These are phyloP conservation scores for Protomyces inouyei DNA, from an alignment of 1,139 yeast species.

Conservation along the genomic window DNA sequence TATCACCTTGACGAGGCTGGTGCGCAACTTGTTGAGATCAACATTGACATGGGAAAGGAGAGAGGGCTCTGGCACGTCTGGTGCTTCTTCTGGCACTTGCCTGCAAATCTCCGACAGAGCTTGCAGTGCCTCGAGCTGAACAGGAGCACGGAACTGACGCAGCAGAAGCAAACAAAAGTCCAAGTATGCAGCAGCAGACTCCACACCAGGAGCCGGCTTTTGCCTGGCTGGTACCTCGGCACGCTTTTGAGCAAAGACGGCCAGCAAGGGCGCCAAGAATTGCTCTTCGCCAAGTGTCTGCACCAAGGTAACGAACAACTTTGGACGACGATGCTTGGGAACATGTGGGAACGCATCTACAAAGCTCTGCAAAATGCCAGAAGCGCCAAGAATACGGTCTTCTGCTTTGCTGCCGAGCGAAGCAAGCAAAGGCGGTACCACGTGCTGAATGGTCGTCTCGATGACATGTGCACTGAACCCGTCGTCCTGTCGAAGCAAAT, in stretches of 20 bases:
- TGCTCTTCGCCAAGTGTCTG: slow-evolving; percentile 65
- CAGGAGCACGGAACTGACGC: slow-evolving; percentile 9
- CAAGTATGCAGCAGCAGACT: slow-evolving; percentile 55
- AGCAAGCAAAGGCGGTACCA: slow-evolving; percentile 80
- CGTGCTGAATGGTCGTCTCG: slow-evolving; percentile 84
- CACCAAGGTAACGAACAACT: slow-evolving; percentile 71
- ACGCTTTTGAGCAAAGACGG: slow-evolving; percentile 67
- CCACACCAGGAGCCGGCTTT: slow-evolving; percentile 35
- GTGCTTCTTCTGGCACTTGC: slow-evolving; percentile 1
- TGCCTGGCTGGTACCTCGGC: slow-evolving; percentile 58
- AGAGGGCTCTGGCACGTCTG: neutral
- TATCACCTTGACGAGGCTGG: neutral
- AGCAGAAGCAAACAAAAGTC: slow-evolving; percentile 26
- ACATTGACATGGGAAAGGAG: neutral
- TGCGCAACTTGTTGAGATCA: slow-evolving; percentile 1
- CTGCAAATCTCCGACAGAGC: slow-evolving; percentile 11
- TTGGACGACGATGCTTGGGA: slow-evolving; percentile 92
- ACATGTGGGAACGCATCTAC: slow-evolving; percentile 91
- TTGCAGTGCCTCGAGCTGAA: slow-evolving; percentile 9
- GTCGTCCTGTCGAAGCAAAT: slow-evolving; percentile 92
- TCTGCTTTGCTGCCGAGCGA: slow-evolving; percentile 34
- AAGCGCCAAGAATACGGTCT: slow-evolving; percentile 55
- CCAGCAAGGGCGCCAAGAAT: slow-evolving; percentile 67
- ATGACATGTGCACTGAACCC: slow-evolving; percentile 89
- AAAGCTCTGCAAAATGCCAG: slow-evolving; percentile 79